Conservation (phyloP, 2,329 filamentous ascomycete genomes). For the Claviceps cyperi region DNA sequence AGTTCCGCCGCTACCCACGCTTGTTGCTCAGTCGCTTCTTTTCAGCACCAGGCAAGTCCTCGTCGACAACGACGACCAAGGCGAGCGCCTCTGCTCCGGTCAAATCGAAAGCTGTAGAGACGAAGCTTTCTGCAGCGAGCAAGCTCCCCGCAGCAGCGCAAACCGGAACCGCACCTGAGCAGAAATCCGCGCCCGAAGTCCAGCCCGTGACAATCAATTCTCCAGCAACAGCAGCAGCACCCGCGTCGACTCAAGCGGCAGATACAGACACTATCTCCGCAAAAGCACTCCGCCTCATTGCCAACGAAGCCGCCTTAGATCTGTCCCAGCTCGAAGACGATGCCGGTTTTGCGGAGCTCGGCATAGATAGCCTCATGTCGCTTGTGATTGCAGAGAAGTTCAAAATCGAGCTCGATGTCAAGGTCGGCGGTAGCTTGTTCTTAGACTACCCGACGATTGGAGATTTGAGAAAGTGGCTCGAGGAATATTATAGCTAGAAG, state of each 20-base stretch:
- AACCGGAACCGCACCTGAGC: neutral
- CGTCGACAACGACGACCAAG: neutral
- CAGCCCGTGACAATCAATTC: neutral
- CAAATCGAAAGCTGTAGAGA: neutral
- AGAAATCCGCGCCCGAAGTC: neutral
- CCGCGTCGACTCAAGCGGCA: constrained; percentile 7
- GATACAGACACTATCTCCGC: constrained; percentile 5
- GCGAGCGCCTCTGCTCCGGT: neutral
- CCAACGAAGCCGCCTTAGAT: constrained; percentile 38
- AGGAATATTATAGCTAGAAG: constrained; percentile 14
- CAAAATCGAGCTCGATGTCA: constrained; percentile 39
- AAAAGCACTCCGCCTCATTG: constrained; percentile 37
- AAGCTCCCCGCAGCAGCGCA: neutral
- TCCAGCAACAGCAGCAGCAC: constrained; percentile 15
- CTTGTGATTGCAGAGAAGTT: constrained; percentile 41
- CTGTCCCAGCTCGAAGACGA: constrained; percentile 40
- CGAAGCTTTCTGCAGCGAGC: neutral
- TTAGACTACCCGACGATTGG: constrained; percentile 39
- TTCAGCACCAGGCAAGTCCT: constrained; percentile 23
- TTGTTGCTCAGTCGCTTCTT: constrained; percentile 52
- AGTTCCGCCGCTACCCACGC: constrained; percentile 53
- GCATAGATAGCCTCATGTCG: constrained; percentile 46
- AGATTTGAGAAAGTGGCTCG: constrained; percentile 32
- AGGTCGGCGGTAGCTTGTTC: constrained; percentile 36
- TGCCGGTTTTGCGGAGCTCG: constrained; percentile 39